These are phyloP conservation scores for Spergularia bocconei DNA, from an alignment of 148 eudicot species.

Conservation along the genomic window DNA sequence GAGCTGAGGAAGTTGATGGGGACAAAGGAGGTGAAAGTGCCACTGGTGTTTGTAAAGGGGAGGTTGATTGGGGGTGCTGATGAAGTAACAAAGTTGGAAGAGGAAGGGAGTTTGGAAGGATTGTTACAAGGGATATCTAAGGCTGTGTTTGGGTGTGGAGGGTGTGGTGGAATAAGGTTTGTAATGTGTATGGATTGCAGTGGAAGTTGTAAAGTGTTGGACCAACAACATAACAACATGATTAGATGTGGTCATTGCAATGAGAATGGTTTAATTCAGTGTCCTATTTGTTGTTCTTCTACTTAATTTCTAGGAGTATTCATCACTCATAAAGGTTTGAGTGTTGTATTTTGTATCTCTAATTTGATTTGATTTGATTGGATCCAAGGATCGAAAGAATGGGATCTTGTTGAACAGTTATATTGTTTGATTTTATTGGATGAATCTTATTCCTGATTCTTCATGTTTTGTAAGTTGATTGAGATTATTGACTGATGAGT, in stretches of 20 bases:
- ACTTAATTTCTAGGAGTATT: not conserved
- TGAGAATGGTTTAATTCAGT: conserved; percentile 83
- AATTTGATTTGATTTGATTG: too few relatives aligned
- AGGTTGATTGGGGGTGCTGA: conserved; percentile 79
- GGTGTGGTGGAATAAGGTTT: conserved; percentile 78
- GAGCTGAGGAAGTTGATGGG: conserved; percentile 66
- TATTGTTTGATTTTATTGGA: too few relatives aligned
- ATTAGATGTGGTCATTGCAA: conserved; percentile 73
- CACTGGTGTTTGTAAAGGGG: conserved; percentile 72
- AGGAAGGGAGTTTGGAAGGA: conserved; percentile 65
- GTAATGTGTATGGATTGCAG: conserved; percentile 72
- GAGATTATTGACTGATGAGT: too few relatives aligned
- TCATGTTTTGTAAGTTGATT: too few relatives aligned
- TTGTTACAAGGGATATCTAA: conserved; percentile 50
- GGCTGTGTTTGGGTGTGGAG: conserved; percentile 37
- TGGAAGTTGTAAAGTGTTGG: conserved; percentile 77
- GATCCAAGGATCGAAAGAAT: too few relatives aligned
- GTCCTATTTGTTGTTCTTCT: conserved; percentile 62
- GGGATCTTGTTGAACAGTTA: too few relatives aligned
- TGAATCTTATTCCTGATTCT: too few relatives aligned
- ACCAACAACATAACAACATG: conserved; percentile 39
- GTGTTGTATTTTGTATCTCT: too few relatives aligned
- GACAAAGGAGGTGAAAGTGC: conserved; percentile 56
- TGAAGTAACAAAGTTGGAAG: conserved; percentile 62
- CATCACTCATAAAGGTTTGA: too few relatives aligned